Evolutionary conservation across 139 green algal species (phyloP).

Genomic region (Chlorella sp.): DNA sequence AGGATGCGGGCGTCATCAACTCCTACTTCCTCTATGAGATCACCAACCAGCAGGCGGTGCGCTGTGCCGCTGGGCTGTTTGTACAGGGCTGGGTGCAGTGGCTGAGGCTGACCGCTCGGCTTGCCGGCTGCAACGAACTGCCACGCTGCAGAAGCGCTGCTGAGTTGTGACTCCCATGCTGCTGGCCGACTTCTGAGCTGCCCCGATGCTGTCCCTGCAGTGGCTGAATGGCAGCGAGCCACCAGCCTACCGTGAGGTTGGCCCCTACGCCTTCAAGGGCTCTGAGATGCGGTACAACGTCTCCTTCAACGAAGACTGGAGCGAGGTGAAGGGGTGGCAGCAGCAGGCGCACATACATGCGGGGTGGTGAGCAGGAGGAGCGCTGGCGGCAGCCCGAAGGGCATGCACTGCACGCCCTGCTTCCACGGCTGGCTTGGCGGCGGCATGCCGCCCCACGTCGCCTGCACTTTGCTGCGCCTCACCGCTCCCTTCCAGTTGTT

Average conservation of each 20-base stretch:
- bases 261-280: slow-evolving; percentile 47
- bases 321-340: neutral
- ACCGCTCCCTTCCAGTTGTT: neutral
- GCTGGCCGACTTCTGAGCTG: no score
- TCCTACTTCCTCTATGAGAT: slow-evolving; percentile 58
- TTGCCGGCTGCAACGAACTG: no score
- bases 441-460: no score
- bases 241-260: slow-evolving; percentile 45
- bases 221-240: slow-evolving; percentile 41
- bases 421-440: no score
- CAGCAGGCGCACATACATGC: neutral
- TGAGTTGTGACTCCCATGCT: no score
- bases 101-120: no score
- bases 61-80: neutral
- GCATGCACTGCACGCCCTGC: no score
- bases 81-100: no score
- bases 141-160: no score
- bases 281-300: slow-evolving; percentile 49
- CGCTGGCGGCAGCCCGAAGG: no score
- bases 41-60: slow-evolving; percentile 32
- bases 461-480: neutral
- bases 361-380: no score
- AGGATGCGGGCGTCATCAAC: slow-evolving; percentile 22
- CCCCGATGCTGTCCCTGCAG: no score
- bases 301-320: slow-evolving; percentile 37